phyloP scores from a whole-genome alignment of 768 basidiomycete genomes.

The Rickenella mellea region DNA sequence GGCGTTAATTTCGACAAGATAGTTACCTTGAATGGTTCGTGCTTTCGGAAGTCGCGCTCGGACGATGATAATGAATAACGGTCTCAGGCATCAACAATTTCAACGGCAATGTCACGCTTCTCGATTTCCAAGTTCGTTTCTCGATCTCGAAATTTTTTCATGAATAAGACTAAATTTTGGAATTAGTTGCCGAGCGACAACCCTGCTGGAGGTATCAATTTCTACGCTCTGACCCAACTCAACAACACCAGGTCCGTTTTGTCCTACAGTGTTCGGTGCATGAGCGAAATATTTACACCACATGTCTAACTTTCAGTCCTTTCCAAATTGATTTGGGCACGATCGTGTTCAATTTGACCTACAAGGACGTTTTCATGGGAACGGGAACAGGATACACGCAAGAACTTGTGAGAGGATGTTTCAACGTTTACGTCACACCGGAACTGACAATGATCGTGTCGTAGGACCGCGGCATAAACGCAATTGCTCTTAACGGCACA shows the following conservation, averaged over 20 bases:
- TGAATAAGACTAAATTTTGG: constrained; percentile 22
- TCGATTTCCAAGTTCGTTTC: constrained; percentile 34
- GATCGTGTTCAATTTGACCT: constrained; percentile 51
- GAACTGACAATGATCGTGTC: constrained; percentile 2
- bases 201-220: constrained; percentile 59
- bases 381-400: constrained; percentile 43
- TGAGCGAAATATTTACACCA: background rate
- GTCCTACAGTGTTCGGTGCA: background rate
- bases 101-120: constrained; percentile 40
- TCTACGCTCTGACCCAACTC: constrained; percentile 44
- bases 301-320: constrained; percentile 30
- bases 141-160: background rate
- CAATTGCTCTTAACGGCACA: constrained; percentile 47
- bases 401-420: constrained; percentile 33
- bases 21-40: constrained; percentile 43
- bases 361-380: constrained; percentile 48
- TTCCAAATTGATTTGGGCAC: constrained; percentile 65
- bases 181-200: constrained; percentile 55
- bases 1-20: constrained; percentile 57
- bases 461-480: constrained; percentile 45
- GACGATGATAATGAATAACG: background rate
- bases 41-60: background rate
- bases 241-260: constrained; percentile 43
- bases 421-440: constrained; percentile 1
- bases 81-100: constrained; percentile 52